Evolutionary conservation across 106 monocot genomes (phyloP).

Genomic region (Acanthochlamys bracteata): DNA sequence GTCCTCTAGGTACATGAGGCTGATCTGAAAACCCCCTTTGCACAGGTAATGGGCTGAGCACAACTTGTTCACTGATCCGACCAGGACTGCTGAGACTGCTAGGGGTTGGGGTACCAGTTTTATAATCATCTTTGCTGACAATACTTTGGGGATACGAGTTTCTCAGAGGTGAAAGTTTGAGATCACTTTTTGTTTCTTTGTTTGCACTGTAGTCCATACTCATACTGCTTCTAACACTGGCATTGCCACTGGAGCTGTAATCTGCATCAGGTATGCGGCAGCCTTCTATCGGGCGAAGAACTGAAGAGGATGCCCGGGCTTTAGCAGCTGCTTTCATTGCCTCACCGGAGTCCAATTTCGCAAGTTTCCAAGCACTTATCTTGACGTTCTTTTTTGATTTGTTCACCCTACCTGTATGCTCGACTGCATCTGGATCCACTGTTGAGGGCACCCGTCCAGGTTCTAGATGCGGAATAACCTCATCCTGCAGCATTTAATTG

Average conservation of each 20-base stretch:
- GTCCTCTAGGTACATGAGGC: constrained; percentile 14
- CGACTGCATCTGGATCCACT: constrained; percentile 76
- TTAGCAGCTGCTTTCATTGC: constrained; percentile 79
- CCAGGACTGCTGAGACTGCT: constrained; percentile 82
- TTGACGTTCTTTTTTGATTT: constrained; percentile 70
- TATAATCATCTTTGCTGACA: constrained; percentile 75
- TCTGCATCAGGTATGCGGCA: constrained; percentile 25
- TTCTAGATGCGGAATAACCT: constrained; percentile 83
- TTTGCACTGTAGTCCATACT: constrained; percentile 47
- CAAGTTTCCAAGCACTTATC: constrained; percentile 94
- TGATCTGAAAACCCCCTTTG: constrained; percentile 15
- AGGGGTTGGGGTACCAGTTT: constrained; percentile 51
- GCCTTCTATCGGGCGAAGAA: constrained; percentile 67
- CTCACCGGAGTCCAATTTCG: constrained; percentile 70
- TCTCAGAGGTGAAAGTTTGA: constrained; percentile 37
- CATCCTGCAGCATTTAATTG: constrained; percentile 48
- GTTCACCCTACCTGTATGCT: constrained; percentile 32
- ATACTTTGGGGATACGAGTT: constrained; percentile 68
- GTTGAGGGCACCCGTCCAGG: constrained; percentile 91
- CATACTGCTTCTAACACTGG: constrained; percentile 65
- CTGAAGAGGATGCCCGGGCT: constrained; percentile 90
- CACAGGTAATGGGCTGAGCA: constrained; percentile 22
- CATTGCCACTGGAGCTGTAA: constrained; percentile 43
- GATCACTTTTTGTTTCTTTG: constrained; percentile 31
- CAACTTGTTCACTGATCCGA: constrained; percentile 30